These are phyloP conservation scores for Ogataea pini DNA, from an alignment of 805 yeast genomes.

Conservation along the genomic window DNA sequence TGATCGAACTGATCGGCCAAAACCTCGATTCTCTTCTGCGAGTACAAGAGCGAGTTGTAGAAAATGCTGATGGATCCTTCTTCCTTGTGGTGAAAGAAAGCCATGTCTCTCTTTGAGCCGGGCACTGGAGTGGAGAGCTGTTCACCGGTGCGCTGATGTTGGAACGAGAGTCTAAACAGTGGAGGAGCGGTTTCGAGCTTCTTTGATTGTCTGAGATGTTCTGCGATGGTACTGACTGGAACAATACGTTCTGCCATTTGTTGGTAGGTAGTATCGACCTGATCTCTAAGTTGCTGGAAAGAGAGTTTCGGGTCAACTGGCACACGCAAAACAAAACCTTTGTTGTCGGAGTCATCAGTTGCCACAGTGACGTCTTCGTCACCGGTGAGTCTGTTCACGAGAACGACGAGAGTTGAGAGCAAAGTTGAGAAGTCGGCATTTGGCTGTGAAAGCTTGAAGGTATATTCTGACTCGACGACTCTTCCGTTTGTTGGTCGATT, in stretches of 20 bases:
- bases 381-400: constrained; percentile 81
- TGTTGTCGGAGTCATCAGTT: constrained; percentile 50
- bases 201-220: constrained; percentile 48
- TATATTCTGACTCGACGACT: constrained; percentile 60
- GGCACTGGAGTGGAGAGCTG: constrained; percentile 47
- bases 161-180: constrained; percentile 61
- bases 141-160: constrained; percentile 42
- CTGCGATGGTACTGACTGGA: constrained; percentile 58
- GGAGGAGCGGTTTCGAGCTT: constrained; percentile 60
- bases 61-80: constrained; percentile 43
- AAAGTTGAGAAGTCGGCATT: constrained; percentile 47
- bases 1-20: constrained; percentile 72
- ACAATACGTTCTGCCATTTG: constrained; percentile 38
- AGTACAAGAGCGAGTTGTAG: constrained; percentile 78
- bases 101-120: constrained; percentile 66
- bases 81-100: constrained; percentile 46
- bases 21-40: constrained; percentile 63
- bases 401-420: constrained; percentile 65
- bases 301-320: constrained; percentile 54
- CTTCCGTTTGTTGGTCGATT: constrained; percentile 72
- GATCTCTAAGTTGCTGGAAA: constrained; percentile 53
- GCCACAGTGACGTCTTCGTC: constrained; percentile 93
- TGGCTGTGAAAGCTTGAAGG: constrained; percentile 32
- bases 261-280: constrained; percentile 44
- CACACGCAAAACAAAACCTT: constrained; percentile 64